Percentiles rank a stretch among this genome's conserved stretches.
Conservation (phyloP, 768 basidiomycete genomes). For the Lactarius evosmus region DNA sequence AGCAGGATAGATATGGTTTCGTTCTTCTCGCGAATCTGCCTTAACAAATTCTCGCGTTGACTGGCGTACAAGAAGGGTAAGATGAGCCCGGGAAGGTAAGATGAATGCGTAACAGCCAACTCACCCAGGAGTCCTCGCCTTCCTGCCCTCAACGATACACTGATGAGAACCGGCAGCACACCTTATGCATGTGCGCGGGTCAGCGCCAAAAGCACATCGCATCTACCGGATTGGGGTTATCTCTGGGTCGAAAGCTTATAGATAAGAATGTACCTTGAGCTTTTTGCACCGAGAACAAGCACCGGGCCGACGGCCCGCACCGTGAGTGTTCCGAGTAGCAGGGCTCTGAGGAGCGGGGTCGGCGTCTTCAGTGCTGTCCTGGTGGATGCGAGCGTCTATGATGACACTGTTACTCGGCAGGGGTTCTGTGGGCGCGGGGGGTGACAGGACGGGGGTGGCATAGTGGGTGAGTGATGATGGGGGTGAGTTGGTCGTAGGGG, state of each 20-base stretch:
- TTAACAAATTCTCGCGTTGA: constrained; percentile 34
- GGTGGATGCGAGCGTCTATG: not conserved
- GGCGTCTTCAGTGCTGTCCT: not conserved
- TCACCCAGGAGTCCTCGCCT: constrained; percentile 37
- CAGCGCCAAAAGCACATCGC: constrained; percentile 25
- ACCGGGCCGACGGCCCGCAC: constrained; percentile 24
- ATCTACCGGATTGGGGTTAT: not conserved
- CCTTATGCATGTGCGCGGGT: constrained; percentile 19
- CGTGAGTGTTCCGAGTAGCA: not conserved
- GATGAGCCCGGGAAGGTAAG: not conserved
- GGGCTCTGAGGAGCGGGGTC: constrained; percentile 8
- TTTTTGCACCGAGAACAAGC: constrained; percentile 33
- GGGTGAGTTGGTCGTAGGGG: constrained; percentile 17
- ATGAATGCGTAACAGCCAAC: not conserved
- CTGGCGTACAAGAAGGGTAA: constrained; percentile 19
- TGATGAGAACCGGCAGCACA: constrained; percentile 32
- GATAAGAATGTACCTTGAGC: constrained; percentile 28
- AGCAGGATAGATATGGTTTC: constrained; percentile 32
- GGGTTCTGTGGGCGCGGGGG: constrained; percentile 4
- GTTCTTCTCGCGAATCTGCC: constrained; percentile 36
- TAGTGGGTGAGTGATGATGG: constrained; percentile 3
- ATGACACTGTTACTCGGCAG: not conserved
- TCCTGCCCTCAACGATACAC: constrained; percentile 35
- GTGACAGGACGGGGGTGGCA: not conserved
- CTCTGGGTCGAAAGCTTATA: not conserved